phyloP scores from a whole-genome alignment of 2,329 filamentous ascomycete genomes.

The Thermothelomyces thermophilus region DNA sequence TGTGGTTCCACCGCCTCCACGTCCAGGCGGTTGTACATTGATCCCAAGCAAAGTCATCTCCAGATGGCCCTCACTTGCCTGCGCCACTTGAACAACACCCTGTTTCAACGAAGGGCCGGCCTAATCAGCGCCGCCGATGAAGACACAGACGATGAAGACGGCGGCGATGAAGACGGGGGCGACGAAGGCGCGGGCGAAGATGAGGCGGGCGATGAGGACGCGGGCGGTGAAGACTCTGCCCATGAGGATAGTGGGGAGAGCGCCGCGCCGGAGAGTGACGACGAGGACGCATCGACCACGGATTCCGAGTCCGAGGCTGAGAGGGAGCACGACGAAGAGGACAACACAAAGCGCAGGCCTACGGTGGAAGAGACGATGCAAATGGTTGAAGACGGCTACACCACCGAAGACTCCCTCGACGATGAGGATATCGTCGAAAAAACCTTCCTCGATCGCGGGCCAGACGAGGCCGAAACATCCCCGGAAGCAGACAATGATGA shows the following conservation, averaged over 20 bases:
- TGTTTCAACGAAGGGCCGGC: slow-evolving; percentile 19
- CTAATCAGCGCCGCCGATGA: not conserved
- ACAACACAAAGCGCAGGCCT: not conserved
- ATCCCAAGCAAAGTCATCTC: slow-evolving; percentile 17
- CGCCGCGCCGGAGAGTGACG: not conserved
- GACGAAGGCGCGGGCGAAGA: not conserved
- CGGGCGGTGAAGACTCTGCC: too few relatives aligned
- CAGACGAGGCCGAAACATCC: not conserved
- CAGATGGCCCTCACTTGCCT: slow-evolving; percentile 20
- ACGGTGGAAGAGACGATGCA: not conserved
- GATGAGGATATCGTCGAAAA: slow-evolving; percentile 13
- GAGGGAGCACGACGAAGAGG: not conserved
- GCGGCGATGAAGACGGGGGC: not conserved
- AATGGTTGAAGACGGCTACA: not conserved
- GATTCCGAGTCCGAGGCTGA: not conserved
- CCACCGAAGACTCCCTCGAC: slow-evolving; percentile 11
- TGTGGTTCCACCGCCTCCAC: slow-evolving; percentile 7
- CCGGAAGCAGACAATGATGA: not conserved
- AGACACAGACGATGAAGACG: not conserved
- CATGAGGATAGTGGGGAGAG: too few relatives aligned
- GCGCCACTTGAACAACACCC: slow-evolving; percentile 19
- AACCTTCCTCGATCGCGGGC: not conserved
- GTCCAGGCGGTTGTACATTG: slow-evolving; percentile 8
- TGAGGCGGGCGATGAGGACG: too few relatives aligned
- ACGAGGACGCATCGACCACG: not conserved